Percentiles rank a stretch among this genome's conserved stretches.
Evolutionary conservation across 768 basidiomycete species (phyloP).

Genomic region (Lentinula lateritia): DNA sequence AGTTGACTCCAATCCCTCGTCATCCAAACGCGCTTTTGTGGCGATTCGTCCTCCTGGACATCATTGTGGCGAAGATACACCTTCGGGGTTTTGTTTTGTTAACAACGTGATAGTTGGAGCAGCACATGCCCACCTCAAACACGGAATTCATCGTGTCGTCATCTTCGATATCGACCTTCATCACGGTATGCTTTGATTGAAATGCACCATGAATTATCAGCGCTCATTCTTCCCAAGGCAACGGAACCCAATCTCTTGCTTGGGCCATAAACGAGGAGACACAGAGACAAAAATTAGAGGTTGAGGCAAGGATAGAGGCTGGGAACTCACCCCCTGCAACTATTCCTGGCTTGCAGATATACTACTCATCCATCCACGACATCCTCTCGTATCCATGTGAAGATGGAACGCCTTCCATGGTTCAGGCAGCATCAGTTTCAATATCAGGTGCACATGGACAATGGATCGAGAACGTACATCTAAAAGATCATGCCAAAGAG

Average conservation of each 20-base stretch:
- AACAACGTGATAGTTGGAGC: conserved; percentile 91
- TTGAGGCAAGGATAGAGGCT: conserved; percentile 25
- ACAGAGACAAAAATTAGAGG: conserved; percentile 61
- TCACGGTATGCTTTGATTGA: conserved; percentile 49
- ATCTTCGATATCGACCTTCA: conserved; percentile 93
- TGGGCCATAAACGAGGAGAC: conserved; percentile 93
- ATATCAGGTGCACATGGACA: conserved; percentile 82
- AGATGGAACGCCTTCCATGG: conserved; percentile 72
- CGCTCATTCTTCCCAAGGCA: conserved; percentile 43
- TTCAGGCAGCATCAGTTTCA: conserved; percentile 84
- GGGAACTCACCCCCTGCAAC: conserved; percentile 21
- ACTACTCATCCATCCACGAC: conserved; percentile 93
- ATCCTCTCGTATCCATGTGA: conserved; percentile 91
- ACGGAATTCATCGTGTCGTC: conserved; percentile 71
- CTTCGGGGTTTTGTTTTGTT: conserved; percentile 92
- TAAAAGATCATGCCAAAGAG: conserved; percentile 59
- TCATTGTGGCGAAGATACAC: conserved; percentile 87
- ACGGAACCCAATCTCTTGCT: conserved; percentile 88
- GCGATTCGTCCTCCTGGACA: conserved; percentile 89
- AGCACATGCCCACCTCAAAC: conserved; percentile 82
- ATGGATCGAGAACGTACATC: conserved; percentile 81
- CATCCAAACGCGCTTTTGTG: conserved; percentile 60
- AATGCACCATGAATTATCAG: background rate
- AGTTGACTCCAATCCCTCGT: conserved; percentile 16
- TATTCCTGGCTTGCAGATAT: conserved; percentile 55